Evolutionary conservation across 768 basidiomycete genomes (phyloP).

Genomic region (Lepiota venenata): DNA sequence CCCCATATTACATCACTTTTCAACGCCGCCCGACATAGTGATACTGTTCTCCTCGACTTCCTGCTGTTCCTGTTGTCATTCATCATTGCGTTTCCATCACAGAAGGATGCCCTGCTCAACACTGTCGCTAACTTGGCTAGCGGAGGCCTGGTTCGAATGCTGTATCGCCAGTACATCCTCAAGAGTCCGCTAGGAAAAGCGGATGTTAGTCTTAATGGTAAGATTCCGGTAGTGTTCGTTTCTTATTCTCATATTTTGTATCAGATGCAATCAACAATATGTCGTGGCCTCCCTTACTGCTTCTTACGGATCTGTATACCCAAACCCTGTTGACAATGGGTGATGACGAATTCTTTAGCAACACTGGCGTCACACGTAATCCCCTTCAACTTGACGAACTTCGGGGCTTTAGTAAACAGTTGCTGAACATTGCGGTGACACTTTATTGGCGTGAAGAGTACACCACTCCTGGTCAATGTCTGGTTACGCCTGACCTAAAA

Average conservation of each 20-base stretch:
- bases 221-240: conserved; percentile 9
- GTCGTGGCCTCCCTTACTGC: conserved; percentile 68
- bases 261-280: conserved; percentile 41
- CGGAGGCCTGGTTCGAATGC: conserved; percentile 66
- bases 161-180: conserved; percentile 69
- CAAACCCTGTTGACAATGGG: conserved; percentile 88
- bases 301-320: conserved; percentile 79
- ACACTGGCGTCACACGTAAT: conserved; percentile 48
- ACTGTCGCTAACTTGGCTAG: conserved; percentile 44
- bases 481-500: conserved; percentile 26
- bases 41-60: conserved; percentile 41
- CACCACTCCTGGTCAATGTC: conserved; percentile 6
- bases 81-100: conserved; percentile 54
- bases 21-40: conserved; percentile 34
- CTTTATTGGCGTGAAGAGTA: conserved; percentile 51
- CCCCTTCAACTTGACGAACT: conserved; percentile 84
- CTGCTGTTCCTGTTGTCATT: conserved; percentile 58
- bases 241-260: neutral
- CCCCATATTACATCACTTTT: conserved; percentile 56
- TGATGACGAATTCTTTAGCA: conserved; percentile 92
- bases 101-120: conserved; percentile 55
- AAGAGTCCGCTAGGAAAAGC: conserved; percentile 60
- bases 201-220: conserved; percentile 27
- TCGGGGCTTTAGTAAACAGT: conserved; percentile 64
- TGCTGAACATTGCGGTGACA: conserved; percentile 82